phyloP scores from a whole-genome alignment of 176 grass and related monocot species.

The Phoenix dactylifera region DNA sequence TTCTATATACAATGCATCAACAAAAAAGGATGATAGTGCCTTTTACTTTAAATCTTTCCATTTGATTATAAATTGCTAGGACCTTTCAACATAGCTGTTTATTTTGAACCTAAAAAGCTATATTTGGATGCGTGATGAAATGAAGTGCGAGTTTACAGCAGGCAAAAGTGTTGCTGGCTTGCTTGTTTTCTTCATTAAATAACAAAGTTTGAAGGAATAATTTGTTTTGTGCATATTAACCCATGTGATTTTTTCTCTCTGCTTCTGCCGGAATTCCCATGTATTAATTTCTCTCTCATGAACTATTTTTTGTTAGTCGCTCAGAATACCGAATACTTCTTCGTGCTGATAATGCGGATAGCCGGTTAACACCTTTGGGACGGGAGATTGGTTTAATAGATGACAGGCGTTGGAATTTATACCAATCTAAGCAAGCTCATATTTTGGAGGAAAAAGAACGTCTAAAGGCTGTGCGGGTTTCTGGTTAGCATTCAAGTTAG shows the following conservation, averaged over 20 bases:
- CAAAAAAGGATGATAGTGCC: too few species aligned
- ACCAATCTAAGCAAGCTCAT: constrained; percentile 63
- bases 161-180: too few species aligned
- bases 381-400: constrained; percentile 92
- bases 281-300: neutral
- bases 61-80: too few species aligned
- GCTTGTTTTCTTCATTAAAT: too few species aligned
- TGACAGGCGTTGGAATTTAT: constrained; percentile 80
- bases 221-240: too few species aligned
- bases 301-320: constrained; percentile 35
- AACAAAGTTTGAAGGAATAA: too few species aligned
- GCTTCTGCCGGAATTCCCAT: neutral
- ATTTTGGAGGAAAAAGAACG: constrained; percentile 80
- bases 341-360: constrained; percentile 92
- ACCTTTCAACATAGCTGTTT: too few species aligned
- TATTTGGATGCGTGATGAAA: too few species aligned
- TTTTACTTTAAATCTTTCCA: too few species aligned
- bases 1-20: too few species aligned
- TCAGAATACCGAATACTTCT: constrained; percentile 86
- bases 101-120: too few species aligned
- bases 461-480: constrained; percentile 52
- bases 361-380: constrained; percentile 77
- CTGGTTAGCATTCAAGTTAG: constrained; percentile 29
- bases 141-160: too few species aligned
- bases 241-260: constrained; percentile 17